These are phyloP conservation scores for Vigna trinervia DNA, from an alignment of 306 rosid genomes.

Conservation along the genomic window DNA sequence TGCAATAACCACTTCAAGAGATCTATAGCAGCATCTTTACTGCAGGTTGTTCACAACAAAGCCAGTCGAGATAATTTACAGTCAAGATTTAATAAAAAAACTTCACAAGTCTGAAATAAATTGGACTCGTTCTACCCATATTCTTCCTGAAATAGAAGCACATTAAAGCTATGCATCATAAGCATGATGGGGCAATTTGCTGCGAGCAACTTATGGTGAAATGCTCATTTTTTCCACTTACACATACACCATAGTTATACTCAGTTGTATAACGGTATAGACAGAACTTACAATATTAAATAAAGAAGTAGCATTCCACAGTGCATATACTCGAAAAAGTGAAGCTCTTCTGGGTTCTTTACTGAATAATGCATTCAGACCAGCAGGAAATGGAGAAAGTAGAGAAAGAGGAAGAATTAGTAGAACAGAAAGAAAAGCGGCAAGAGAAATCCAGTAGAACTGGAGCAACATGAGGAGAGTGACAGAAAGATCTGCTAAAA, in stretches of 20 bases:
- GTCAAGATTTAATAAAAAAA: neutral
- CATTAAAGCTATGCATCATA: neutral
- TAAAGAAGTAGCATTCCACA: constrained; percentile 95
- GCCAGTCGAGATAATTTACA: constrained; percentile 1
- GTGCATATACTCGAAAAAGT: constrained; percentile 86
- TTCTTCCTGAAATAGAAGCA: constrained; percentile 2
- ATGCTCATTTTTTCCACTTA: constrained; percentile 25
- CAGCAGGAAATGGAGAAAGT: constrained; percentile 96
- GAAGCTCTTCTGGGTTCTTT: constrained; percentile 92
- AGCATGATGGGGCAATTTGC: constrained; percentile 24
- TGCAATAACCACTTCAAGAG: constrained; percentile 1
- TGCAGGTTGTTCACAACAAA: constrained; percentile 28
- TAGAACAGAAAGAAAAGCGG: constrained; percentile 87
- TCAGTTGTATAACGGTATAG: constrained; percentile 27
- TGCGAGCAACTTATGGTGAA: neutral
- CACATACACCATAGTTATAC: constrained; percentile 19
- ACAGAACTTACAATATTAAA: constrained; percentile 82
- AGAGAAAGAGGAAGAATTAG: constrained; percentile 92
- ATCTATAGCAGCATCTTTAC: neutral
- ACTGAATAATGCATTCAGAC: constrained; percentile 94
- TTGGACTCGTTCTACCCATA: constrained; percentile 17
- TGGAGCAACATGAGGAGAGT: constrained; percentile 93
- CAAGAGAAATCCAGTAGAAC: constrained; percentile 95
- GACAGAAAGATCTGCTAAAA: constrained; percentile 86
- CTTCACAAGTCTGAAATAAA: neutral